A percentile compares a stretch with the other conserved stretches of the same genome.
phyloP scores from a whole-genome alignment of 164 flowering plant species.

The Kalanchoe fedtschenkoi region DNA sequence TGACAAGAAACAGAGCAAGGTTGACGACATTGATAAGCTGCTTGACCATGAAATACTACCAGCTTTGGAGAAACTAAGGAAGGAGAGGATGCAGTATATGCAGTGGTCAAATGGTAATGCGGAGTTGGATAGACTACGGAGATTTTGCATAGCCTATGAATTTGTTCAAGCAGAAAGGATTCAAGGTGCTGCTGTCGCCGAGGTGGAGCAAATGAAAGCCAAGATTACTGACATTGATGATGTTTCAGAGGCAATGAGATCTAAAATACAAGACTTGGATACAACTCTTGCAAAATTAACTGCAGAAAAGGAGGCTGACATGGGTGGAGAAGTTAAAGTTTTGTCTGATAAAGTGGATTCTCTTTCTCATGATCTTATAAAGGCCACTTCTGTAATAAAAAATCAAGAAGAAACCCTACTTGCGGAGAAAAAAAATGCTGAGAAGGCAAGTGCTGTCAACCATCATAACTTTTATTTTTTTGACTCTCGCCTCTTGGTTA shows the following conservation, averaged over 20 bases:
- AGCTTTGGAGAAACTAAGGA: constrained; percentile 87
- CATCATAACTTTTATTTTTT: neutral
- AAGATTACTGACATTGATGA: constrained; percentile 51
- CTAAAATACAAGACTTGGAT: constrained; percentile 63
- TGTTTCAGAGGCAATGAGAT: constrained; percentile 19
- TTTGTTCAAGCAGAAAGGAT: constrained; percentile 74
- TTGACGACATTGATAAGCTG: constrained; percentile 92
- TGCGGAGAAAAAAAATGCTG: constrained; percentile 51
- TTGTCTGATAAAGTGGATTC: constrained; percentile 71
- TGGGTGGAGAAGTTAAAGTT: constrained; percentile 76
- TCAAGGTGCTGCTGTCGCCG: constrained; percentile 51
- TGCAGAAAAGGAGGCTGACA: constrained; percentile 71
- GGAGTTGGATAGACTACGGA: constrained; percentile 71
- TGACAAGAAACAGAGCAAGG: constrained; percentile 96
- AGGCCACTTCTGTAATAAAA: constrained; percentile 52
- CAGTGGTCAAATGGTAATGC: constrained; percentile 98
- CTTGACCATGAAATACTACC: constrained; percentile 93
- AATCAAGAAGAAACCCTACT: constrained; percentile 68
- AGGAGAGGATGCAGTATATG: constrained; percentile 88
- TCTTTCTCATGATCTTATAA: constrained; percentile 68
- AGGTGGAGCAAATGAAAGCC: constrained; percentile 51
- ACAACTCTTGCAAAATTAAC: constrained; percentile 36
- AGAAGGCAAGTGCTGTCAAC: constrained; percentile 39
- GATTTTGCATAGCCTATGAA: constrained; percentile 92
- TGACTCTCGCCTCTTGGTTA: neutral